phyloP scores from a whole-genome alignment of 2,329 filamentous ascomycete genomes.

The Albophoma yamanashiensis region DNA sequence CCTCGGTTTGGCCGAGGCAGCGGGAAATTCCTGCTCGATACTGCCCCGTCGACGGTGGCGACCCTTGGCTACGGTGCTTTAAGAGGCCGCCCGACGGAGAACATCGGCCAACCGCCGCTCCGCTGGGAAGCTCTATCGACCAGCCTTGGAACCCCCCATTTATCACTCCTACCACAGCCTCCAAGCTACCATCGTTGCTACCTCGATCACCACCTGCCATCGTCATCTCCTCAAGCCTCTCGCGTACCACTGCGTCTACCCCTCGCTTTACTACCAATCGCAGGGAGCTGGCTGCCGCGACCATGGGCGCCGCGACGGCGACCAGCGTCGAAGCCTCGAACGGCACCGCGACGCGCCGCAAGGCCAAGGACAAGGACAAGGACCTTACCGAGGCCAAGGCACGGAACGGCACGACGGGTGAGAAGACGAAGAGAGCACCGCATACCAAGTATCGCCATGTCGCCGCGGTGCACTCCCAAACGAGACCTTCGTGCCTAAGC shows the following conservation, averaged over 20 bases:
- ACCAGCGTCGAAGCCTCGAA: constrained; percentile 21
- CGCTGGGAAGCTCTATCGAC: background rate
- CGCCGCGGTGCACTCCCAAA: constrained; percentile 67
- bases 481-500: constrained; percentile 71
- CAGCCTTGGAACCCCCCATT: background rate
- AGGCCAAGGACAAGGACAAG: constrained; percentile 3
- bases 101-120: background rate
- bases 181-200: background rate
- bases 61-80: background rate
- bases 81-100: background rate
- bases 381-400: constrained; percentile 16
- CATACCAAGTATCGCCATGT: constrained; percentile 79
- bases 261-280: background rate
- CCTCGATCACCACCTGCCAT: background rate
- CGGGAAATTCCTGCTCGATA: background rate
- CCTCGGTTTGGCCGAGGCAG: background rate
- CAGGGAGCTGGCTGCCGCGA: background rate
- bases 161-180: background rate
- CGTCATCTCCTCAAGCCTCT: background rate
- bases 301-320: constrained; percentile 31
- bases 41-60: background rate
- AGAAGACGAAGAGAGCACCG: constrained; percentile 10
- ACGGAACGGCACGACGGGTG: constrained; percentile 10
- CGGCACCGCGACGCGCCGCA: constrained; percentile 16
- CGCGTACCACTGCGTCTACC: background rate